These are phyloP conservation scores for Fusarium sp. DNA, from an alignment of 2,329 filamentous ascomycete species.

Conservation along the genomic window DNA sequence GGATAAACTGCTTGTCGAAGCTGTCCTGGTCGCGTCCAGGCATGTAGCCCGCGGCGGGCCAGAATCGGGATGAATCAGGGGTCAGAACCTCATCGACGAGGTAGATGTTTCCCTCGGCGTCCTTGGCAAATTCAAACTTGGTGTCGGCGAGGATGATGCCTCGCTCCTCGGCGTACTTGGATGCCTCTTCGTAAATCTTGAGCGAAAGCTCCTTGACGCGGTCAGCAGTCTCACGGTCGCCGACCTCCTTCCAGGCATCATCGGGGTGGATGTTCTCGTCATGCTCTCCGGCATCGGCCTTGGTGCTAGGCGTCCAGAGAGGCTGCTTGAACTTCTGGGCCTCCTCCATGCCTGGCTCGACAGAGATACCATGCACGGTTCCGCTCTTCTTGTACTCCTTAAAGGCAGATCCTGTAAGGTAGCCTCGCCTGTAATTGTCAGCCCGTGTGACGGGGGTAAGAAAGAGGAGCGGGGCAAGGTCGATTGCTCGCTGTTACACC, in stretches of 20 bases:
- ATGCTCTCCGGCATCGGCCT: conserved; percentile 82
- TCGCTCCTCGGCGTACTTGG: conserved; percentile 39
- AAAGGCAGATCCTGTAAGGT: conserved; percentile 89
- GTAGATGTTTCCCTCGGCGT: conserved; percentile 45
- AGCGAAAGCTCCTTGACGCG: conserved; percentile 44
- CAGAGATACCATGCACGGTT: conserved; percentile 82
- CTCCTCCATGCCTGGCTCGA: conserved; percentile 73
- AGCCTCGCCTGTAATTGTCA: conserved; percentile 66
- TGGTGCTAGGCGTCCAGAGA: conserved; percentile 84
- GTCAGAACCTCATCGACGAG: conserved; percentile 43
- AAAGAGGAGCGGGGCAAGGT: background rate
- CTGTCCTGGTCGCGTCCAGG: conserved; percentile 78
- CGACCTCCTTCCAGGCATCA: conserved; percentile 60
- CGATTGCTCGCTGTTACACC: background rate
- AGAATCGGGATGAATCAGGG: conserved; percentile 81
- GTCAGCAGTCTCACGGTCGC: conserved; percentile 45
- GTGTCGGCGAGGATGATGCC: conserved; percentile 43
- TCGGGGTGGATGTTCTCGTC: conserved; percentile 87
- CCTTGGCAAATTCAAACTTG: conserved; percentile 44
- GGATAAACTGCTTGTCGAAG: conserved; percentile 87
- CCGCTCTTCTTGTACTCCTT: conserved; percentile 74
- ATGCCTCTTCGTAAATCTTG: conserved; percentile 42
- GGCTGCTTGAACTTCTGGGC: conserved; percentile 72
- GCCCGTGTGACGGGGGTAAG: background rate
- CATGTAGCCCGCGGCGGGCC: conserved; percentile 74